Conservation (phyloP, 176 grass and related monocot genomes). For the Lolium perenne region DNA sequence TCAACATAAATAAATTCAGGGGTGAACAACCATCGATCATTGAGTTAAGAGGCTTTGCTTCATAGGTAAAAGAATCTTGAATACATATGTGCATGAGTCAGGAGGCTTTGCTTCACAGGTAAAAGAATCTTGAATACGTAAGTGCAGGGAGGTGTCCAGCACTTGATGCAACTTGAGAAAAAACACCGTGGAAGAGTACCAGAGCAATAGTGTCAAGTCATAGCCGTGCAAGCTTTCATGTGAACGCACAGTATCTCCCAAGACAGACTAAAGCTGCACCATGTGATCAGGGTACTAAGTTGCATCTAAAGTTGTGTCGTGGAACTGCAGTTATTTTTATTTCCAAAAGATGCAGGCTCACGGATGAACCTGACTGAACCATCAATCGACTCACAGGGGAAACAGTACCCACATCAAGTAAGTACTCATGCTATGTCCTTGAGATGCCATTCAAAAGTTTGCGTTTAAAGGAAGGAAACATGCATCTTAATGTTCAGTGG, state of each 20-base stretch:
- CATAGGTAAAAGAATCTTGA: too few relatives aligned
- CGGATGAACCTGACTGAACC: conserved; percentile 30
- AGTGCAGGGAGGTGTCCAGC: neutral
- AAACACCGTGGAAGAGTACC: neutral
- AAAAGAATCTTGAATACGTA: neutral
- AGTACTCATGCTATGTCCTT: neutral
- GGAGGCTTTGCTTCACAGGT: too few relatives aligned
- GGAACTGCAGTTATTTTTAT: neutral
- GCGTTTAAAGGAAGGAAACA: neutral
- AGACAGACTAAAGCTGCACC: conserved; percentile 28
- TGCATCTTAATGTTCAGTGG: neutral
- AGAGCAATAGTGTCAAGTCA: neutral
- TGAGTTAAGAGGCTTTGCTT: too few relatives aligned
- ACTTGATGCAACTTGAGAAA: too few relatives aligned
- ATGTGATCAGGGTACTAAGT: conserved; percentile 44
- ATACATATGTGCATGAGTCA: too few relatives aligned
- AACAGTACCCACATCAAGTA: conserved; percentile 34
- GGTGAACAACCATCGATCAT: too few relatives aligned
- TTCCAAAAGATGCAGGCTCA: conserved; percentile 24
- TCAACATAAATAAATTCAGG: too few relatives aligned
- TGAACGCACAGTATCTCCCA: conserved; percentile 25
- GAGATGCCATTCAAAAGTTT: neutral
- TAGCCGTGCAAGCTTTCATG: conserved; percentile 26
- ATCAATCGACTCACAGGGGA: conserved; percentile 44
- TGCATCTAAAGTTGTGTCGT: conserved; percentile 40